A percentile compares a stretch with the other conserved stretches of the same genome.
These are phyloP conservation scores for Fusarium kyushuense DNA, from an alignment of 2,329 filamentous ascomycete species.

Conservation along the genomic window DNA sequence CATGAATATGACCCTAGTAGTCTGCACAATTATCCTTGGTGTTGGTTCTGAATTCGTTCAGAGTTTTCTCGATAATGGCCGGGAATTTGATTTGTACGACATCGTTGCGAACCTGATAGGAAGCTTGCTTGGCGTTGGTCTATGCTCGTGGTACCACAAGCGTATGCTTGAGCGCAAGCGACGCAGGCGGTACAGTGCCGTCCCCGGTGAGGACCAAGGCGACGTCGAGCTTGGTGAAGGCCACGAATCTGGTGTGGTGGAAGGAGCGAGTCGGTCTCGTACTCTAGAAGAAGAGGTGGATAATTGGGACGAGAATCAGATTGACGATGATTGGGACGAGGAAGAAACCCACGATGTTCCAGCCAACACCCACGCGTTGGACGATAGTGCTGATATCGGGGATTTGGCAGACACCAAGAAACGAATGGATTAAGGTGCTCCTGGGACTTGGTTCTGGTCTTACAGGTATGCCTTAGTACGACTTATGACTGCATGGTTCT, in stretches of 20 bases:
- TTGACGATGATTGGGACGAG: slow-evolving; percentile 69
- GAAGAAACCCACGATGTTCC: slow-evolving; percentile 54
- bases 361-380: slow-evolving; percentile 27
- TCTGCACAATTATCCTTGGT: slow-evolving; percentile 79
- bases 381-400: slow-evolving; percentile 42
- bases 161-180: slow-evolving; percentile 91
- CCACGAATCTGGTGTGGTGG: slow-evolving; percentile 75
- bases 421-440: slow-evolving; percentile 48
- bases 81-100: slow-evolving; percentile 81
- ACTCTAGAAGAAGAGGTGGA: slow-evolving; percentile 85
- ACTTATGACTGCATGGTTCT: slow-evolving; percentile 24
- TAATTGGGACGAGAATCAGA: slow-evolving; percentile 90
- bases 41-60: slow-evolving; percentile 83
- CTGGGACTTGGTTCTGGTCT: neutral
- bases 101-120: slow-evolving; percentile 90
- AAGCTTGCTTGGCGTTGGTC: slow-evolving; percentile 74
- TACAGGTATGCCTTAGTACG: slow-evolving; percentile 2
- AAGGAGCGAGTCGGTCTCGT: slow-evolving; percentile 50
- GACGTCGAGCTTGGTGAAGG: slow-evolving; percentile 84
- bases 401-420: slow-evolving; percentile 52
- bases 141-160: slow-evolving; percentile 93
- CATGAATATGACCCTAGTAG: slow-evolving; percentile 82
- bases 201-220: slow-evolving; percentile 71
- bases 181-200: slow-evolving; percentile 76
- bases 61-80: slow-evolving; percentile 78